phyloP scores from a whole-genome alignment of 305 asterid species.

The Rubia tinctorum region DNA sequence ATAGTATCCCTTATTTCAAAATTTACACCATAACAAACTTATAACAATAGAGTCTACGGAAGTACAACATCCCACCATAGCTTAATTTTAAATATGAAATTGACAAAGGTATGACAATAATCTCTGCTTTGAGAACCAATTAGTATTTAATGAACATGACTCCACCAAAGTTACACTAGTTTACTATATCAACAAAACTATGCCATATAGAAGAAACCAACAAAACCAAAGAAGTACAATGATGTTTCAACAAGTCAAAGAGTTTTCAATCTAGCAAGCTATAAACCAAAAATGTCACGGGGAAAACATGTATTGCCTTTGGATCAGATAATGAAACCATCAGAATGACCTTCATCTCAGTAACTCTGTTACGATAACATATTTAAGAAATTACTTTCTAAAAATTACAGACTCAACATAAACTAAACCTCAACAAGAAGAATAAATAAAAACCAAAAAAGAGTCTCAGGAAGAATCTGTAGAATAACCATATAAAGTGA shows the following conservation, averaged over 20 bases:
- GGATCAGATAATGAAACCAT: too few species aligned
- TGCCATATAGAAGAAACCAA: neutral
- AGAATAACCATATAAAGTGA: neutral
- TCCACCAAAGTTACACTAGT: neutral
- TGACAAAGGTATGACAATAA: neutral
- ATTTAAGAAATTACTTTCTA: neutral
- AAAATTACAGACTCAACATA: neutral
- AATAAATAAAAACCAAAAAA: neutral
- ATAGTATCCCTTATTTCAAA: too few species aligned
- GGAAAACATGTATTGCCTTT: too few species aligned
- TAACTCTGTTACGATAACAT: neutral
- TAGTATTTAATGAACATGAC: neutral
- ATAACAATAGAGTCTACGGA: too few species aligned
- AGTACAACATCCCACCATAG: too few species aligned
- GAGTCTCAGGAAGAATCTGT: neutral
- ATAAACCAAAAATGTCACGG: too few species aligned
- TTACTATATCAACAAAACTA: neutral
- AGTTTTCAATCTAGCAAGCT: too few species aligned
- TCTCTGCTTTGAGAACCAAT: neutral
- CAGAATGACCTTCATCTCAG: slow-evolving; percentile 33
- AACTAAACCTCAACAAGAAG: neutral
- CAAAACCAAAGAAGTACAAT: neutral
- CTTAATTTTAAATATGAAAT: too few species aligned
- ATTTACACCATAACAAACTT: too few species aligned
- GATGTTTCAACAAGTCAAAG: too few species aligned